Evolutionary conservation across 2,329 filamentous ascomycete genomes (phyloP), one percentile per base, ranked within the genome.

Genomic region (Xylaria sp.): DNA sequence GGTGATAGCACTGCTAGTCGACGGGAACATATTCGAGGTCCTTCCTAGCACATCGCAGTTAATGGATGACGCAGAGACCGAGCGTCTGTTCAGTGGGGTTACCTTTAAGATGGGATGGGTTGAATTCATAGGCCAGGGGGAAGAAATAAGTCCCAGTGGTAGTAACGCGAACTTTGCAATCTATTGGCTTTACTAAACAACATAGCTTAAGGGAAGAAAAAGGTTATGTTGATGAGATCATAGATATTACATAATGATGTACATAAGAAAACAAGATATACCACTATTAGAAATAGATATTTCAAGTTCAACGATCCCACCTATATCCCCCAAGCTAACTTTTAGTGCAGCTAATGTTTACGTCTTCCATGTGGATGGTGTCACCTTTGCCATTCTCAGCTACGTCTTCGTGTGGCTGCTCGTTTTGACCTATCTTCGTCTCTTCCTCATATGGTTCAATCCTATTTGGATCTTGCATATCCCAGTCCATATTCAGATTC

Each of bases 401-500:
- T 25, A 3, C n/a, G 3, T 12, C 44, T 25, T 48, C 9, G 21
- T 10, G 16, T 48, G 21, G 23, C 21, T 1, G 44, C 10, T 23
- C 21, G 2, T 13, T 12, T 9, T n/a, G 44, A 48, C 5, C 44
- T 23, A 4, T 12, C 3, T 48, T 48, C 12, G 21, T 48, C 9
- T 23, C 44, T 48, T 48, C 16, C 3, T 48, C 9, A 12, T n/a
- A 23, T 48, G 21, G 21, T 48, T 48, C 44, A 48, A 48, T 48
- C n/a, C 5, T n/a, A 5, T 25, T 48, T 48, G 44, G 44, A 48
- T 48, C 44, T 48, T 48, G 44, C 44, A 48, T 48, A 48, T 48
- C 44, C 44, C 44, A 48, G 21, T 48, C 44, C 44, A 48, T 48
- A 25, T 48, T 48, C 44, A 48, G 44, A 23, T 48, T 48, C 21